Conservation (phyloP, 768 basidiomycete species). For the Saitozyma sp. region DNA sequence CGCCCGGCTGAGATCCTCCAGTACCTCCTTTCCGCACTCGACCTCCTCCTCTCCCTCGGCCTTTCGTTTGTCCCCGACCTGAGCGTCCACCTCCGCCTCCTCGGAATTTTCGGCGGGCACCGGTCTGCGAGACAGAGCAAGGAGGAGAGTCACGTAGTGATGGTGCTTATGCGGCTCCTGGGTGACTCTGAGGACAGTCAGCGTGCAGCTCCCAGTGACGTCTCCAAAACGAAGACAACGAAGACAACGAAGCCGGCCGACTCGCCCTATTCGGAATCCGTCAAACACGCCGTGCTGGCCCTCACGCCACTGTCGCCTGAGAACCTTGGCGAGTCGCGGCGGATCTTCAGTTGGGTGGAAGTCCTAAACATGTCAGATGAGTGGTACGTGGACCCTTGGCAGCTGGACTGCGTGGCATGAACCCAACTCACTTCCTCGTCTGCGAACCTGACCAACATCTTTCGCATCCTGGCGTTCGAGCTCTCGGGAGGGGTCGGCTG, state of each 20-base stretch:
- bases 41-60: slow-evolving; percentile 51
- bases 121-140: slow-evolving; percentile 57
- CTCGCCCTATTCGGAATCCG: slow-evolving; percentile 53
- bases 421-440: slow-evolving; percentile 43
- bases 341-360: slow-evolving; percentile 53
- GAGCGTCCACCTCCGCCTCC: slow-evolving; percentile 57
- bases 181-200: slow-evolving; percentile 54
- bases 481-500: slow-evolving; percentile 30
- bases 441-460: slow-evolving; percentile 49
- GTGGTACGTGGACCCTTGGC: background rate
- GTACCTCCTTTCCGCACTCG: slow-evolving; percentile 66
- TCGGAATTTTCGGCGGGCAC: slow-evolving; percentile 18
- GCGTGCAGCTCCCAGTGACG: background rate
- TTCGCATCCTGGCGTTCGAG: slow-evolving; percentile 40
- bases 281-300: slow-evolving; percentile 48
- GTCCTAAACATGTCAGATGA: slow-evolving; percentile 33
- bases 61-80: slow-evolving; percentile 53
- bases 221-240: background rate
- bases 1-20: slow-evolving; percentile 88
- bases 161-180: slow-evolving; percentile 95
- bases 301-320: slow-evolving; percentile 47
- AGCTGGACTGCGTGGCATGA: background rate
- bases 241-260: background rate
- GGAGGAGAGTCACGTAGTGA: slow-evolving; percentile 78
- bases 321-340: slow-evolving; percentile 40